Conservation (phyloP, 768 basidiomycete genomes). For the Tephrocybe sp. region DNA sequence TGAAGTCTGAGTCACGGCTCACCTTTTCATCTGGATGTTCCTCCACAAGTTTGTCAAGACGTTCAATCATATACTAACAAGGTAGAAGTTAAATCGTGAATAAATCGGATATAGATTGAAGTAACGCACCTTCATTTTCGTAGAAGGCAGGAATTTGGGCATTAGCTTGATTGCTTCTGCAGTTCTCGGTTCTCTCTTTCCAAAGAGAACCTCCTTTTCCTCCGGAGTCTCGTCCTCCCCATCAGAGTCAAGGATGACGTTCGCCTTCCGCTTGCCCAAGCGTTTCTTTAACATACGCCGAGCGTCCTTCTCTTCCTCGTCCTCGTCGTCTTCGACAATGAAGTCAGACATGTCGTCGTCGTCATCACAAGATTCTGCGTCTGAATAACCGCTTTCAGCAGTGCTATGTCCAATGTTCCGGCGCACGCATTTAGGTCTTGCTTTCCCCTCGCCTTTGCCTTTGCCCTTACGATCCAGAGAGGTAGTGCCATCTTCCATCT, state of each 20-base stretch:
- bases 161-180: slow-evolving; percentile 41
- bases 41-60: slow-evolving; percentile 42
- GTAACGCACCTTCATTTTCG: slow-evolving; percentile 67
- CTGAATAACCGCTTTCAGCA: slow-evolving; percentile 15
- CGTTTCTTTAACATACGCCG: slow-evolving; percentile 37
- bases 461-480: too few species aligned
- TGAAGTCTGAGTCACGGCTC: slow-evolving; percentile 1
- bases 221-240: slow-evolving; percentile 42
- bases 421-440: too few species aligned
- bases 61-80: slow-evolving; percentile 64
- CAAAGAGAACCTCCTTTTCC: slow-evolving; percentile 42
- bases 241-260: slow-evolving; percentile 45
- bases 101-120: too few species aligned
- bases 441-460: slow-evolving; percentile 25
- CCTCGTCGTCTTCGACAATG: slow-evolving; percentile 52
- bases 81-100: too few species aligned
- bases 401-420: too few species aligned
- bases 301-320: slow-evolving; percentile 53
- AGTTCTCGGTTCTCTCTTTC: slow-evolving; percentile 27
- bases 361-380: slow-evolving; percentile 29
- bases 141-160: slow-evolving; percentile 63
- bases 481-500: slow-evolving; percentile 32
- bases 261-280: slow-evolving; percentile 34
- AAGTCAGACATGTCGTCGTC: slow-evolving; percentile 51
- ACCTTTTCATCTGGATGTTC: slow-evolving; percentile 64